Evolutionary conservation across 2,329 filamentous ascomycete species (phyloP).

Genomic region (Conoideocrella luteorostrata): DNA sequence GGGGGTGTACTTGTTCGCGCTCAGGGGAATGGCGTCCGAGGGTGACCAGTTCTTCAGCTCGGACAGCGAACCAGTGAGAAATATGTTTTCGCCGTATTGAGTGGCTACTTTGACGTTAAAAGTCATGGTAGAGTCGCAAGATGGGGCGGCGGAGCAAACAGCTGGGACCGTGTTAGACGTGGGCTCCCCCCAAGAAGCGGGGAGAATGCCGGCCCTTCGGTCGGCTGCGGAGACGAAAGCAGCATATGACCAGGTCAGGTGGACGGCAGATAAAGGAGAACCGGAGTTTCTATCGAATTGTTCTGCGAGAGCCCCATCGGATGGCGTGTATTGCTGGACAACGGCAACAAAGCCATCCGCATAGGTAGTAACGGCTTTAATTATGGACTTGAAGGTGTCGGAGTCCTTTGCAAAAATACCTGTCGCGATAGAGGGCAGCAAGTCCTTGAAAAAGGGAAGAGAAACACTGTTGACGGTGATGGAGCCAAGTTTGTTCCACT

Average conservation of each 20-base stretch:
- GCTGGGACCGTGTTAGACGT: slow-evolving; percentile 13
- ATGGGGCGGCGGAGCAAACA: slow-evolving; percentile 15
- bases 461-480: slow-evolving; percentile 60
- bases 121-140: slow-evolving; percentile 18
- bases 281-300: slow-evolving; percentile 52
- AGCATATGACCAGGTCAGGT: slow-evolving; percentile 69
- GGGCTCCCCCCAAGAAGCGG: slow-evolving; percentile 43
- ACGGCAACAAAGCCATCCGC: slow-evolving; percentile 55
- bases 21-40: slow-evolving; percentile 39
- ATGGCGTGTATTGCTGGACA: slow-evolving; percentile 53
- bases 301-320: slow-evolving; percentile 58
- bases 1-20: slow-evolving; percentile 46
- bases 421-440: slow-evolving; percentile 48
- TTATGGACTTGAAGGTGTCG: slow-evolving; percentile 45
- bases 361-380: slow-evolving; percentile 50
- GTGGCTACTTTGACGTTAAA: slow-evolving; percentile 15
- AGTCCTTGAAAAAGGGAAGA: slow-evolving; percentile 64
- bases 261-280: slow-evolving; percentile 50
- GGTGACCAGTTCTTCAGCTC: slow-evolving; percentile 29
- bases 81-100: slow-evolving; percentile 13
- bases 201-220: slow-evolving; percentile 46
- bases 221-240: slow-evolving; percentile 54
- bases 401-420: slow-evolving; percentile 55
- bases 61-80: slow-evolving; percentile 29
- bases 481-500: slow-evolving; percentile 58